Conservation (phyloP, 2,329 filamentous ascomycete genomes). For the Aureobasidium sp. region DNA sequence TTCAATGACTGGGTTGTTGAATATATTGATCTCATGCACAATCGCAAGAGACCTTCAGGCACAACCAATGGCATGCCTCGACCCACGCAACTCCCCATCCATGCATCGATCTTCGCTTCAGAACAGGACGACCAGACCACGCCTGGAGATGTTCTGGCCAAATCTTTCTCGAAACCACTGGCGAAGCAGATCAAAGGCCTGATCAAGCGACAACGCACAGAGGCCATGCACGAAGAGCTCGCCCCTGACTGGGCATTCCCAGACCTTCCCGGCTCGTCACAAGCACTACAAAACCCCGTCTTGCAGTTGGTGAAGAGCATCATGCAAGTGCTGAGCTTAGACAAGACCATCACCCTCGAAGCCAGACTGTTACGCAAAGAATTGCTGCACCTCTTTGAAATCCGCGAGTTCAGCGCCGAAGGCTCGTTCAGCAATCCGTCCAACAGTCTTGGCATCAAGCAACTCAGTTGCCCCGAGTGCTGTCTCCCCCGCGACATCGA, state of each 20-base stretch:
- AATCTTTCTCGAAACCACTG: slow-evolving; percentile 77
- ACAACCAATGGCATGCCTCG: slow-evolving; percentile 44
- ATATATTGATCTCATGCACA: slow-evolving; percentile 92
- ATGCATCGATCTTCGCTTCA: slow-evolving; percentile 46
- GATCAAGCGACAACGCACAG: slow-evolving; percentile 78
- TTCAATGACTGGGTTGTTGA: slow-evolving; percentile 93
- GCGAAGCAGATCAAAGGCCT: slow-evolving; percentile 80
- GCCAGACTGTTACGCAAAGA: slow-evolving; percentile 84
- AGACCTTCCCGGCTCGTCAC: slow-evolving; percentile 64
- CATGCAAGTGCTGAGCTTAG: slow-evolving; percentile 85
- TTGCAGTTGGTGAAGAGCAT: slow-evolving; percentile 88
- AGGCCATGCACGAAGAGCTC: slow-evolving; percentile 82
- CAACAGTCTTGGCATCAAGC: slow-evolving; percentile 62
- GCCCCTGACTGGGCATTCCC: slow-evolving; percentile 85
- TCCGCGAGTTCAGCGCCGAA: slow-evolving; percentile 85
- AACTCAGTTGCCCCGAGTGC: slow-evolving; percentile 83
- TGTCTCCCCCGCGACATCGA: slow-evolving; percentile 85
- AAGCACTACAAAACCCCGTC: slow-evolving; percentile 61
- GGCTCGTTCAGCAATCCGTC: slow-evolving; percentile 85
- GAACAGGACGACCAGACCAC: slow-evolving; percentile 54
- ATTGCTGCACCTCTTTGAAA: slow-evolving; percentile 80
- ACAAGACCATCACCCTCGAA: slow-evolving; percentile 84
- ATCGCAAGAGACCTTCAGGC: slow-evolving; percentile 60
- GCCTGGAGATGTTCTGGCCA: slow-evolving; percentile 61
- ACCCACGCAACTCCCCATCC: slow-evolving; percentile 54